phyloP scores from a whole-genome alignment of 2,329 filamentous ascomycete species.

The Talaromyces pinophilus region DNA sequence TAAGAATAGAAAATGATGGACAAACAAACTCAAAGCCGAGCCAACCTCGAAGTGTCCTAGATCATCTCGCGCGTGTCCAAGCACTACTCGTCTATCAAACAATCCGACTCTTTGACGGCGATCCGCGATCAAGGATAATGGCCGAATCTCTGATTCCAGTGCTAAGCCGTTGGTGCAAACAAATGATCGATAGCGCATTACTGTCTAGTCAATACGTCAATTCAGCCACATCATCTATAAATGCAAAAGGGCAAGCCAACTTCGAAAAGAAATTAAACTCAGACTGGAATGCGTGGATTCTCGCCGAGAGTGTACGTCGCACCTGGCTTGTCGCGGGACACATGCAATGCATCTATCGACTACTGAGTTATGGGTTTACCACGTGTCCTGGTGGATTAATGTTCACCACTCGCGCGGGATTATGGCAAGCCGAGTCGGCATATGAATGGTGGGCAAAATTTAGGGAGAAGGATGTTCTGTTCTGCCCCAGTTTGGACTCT shows the following conservation, averaged over 20 bases:
- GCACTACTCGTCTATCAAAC: slow-evolving; percentile 21
- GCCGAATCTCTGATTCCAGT: slow-evolving; percentile 18
- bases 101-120: slow-evolving; percentile 16
- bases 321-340: slow-evolving; percentile 23
- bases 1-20: not conserved
- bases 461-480: slow-evolving; percentile 16
- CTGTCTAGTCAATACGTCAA: slow-evolving; percentile 20
- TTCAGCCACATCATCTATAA: not conserved
- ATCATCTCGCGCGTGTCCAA: slow-evolving; percentile 22
- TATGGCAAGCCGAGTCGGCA: slow-evolving; percentile 21
- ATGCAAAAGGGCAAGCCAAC: not conserved
- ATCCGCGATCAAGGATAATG: slow-evolving; percentile 9
- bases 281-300: slow-evolving; percentile 22
- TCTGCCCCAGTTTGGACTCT: slow-evolving; percentile 19
- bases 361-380: slow-evolving; percentile 14
- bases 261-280: slow-evolving; percentile 15
- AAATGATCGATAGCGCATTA: slow-evolving; percentile 22
- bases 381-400: slow-evolving; percentile 21
- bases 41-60: slow-evolving; percentile 6
- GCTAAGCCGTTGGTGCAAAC: slow-evolving; percentile 13
- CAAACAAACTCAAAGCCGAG: not conserved
- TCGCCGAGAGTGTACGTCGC: slow-evolving; percentile 23
- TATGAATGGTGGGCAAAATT: slow-evolving; percentile 20
- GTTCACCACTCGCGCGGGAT: slow-evolving; percentile 21
- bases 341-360: slow-evolving; percentile 20